Conservation (phyloP, 2,329 filamentous ascomycete genomes). For the Exutisphaerella laricina region DNA sequence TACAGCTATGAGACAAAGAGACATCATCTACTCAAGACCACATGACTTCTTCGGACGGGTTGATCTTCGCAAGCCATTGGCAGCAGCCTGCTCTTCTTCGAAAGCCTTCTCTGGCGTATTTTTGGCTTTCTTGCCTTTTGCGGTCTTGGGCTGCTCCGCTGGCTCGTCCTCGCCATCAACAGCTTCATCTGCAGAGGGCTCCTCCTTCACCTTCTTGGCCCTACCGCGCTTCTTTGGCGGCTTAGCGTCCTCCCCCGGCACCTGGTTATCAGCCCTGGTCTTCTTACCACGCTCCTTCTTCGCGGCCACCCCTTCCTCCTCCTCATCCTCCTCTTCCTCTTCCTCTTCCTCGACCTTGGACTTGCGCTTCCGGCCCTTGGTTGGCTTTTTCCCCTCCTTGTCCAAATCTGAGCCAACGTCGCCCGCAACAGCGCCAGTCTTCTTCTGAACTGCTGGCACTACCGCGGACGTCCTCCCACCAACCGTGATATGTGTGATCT, state of each 20-base stretch:
- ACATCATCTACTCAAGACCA: too few species aligned
- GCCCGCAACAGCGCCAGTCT: slow-evolving; percentile 57
- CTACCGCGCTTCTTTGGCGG: slow-evolving; percentile 9
- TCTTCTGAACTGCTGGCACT: slow-evolving; percentile 80
- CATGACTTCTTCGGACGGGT: slow-evolving; percentile 17
- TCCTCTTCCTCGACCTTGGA: slow-evolving; percentile 29
- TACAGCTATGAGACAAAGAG: not conserved
- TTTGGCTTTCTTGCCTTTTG: slow-evolving; percentile 15
- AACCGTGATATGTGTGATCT: slow-evolving; percentile 79
- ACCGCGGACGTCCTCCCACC: slow-evolving; percentile 88
- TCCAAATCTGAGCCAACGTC: slow-evolving; percentile 33
- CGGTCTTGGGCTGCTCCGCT: slow-evolving; percentile 8
- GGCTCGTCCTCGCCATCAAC: slow-evolving; percentile 10
- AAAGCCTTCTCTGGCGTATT: slow-evolving; percentile 17
- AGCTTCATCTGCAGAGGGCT: slow-evolving; percentile 10
- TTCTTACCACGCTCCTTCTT: slow-evolving; percentile 19
- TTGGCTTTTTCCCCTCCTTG: slow-evolving; percentile 20
- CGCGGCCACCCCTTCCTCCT: slow-evolving; percentile 20
- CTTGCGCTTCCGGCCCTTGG: slow-evolving; percentile 31
- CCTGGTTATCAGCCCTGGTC: slow-evolving; percentile 4
- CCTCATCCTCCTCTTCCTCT: slow-evolving; percentile 20
- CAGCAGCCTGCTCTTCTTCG: slow-evolving; percentile 17
- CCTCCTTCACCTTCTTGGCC: slow-evolving; percentile 13
- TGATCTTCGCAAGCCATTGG: slow-evolving; percentile 20
- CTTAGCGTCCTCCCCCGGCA: slow-evolving; percentile 7